These are phyloP conservation scores for Candida xiaguanensis DNA, from an alignment of 805 yeast genomes.

Conservation along the genomic window DNA sequence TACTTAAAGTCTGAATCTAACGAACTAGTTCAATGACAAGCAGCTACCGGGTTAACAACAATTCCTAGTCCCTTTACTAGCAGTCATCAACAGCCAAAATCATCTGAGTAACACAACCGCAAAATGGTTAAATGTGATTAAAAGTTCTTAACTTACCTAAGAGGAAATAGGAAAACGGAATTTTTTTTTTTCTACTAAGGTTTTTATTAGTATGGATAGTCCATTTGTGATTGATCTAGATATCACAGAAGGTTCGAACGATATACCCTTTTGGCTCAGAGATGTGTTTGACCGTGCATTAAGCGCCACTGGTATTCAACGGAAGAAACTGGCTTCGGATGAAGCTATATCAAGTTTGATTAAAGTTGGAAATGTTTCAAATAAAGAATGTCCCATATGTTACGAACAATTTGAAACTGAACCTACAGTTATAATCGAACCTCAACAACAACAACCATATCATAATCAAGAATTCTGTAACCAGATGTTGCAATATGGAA, in stretches of 20 bases:
- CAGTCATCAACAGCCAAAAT: too few relatives aligned
- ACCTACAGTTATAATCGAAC: too few relatives aligned
- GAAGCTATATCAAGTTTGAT: slow-evolving; percentile 35
- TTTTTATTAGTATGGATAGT: slow-evolving; percentile 1
- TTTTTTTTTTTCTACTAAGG: too few relatives aligned
- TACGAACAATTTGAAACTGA: slow-evolving; percentile 24
- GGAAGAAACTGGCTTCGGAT: slow-evolving; percentile 26
- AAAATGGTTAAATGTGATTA: too few relatives aligned
- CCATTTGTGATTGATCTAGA: slow-evolving; percentile 7
- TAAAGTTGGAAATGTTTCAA: slow-evolving; percentile 18
- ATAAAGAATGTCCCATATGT: slow-evolving; percentile 37
- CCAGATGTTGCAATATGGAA: too few relatives aligned
- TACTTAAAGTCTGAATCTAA: too few relatives aligned
- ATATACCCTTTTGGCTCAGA: slow-evolving; percentile 30
- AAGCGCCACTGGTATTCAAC: slow-evolving; percentile 24
- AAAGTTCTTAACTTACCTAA: too few relatives aligned
- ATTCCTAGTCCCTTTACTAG: too few relatives aligned
- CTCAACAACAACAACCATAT: neutral
- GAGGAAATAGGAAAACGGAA: too few relatives aligned
- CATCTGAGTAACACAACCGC: too few relatives aligned
- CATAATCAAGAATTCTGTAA: neutral
- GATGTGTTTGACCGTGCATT: slow-evolving; percentile 33
- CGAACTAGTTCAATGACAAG: too few relatives aligned
- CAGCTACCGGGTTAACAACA: too few relatives aligned
- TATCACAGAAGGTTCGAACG: slow-evolving; percentile 13